Base-by-base conservation (phyloP, 192 early-diverging fungal species). In the Linnemannia hyalina region DNA sequence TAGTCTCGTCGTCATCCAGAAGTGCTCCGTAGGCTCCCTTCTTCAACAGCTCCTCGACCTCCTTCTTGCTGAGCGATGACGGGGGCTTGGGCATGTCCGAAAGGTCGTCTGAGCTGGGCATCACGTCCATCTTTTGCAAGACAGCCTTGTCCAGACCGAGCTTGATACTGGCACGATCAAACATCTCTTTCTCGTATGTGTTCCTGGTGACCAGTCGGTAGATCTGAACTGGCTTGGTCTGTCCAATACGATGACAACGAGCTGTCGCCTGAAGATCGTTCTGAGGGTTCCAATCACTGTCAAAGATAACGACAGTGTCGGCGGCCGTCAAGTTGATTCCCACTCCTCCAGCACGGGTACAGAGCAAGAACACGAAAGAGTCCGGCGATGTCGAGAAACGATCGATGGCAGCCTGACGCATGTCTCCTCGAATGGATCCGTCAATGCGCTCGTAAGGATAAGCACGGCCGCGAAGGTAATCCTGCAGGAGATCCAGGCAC, bases 141-240 rank as follows among this genome's bases (percentile, higher is more conserved):
- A 97, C 91, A 20, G 96, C 96, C 68, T 92, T 91, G 78, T 97
- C 96, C 15, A 97, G 88, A 70, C 96, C 96, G 7, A 97, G 90
- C 76, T 97, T 97, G 92, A 97, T 93, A 75, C 96, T 96, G 11
- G 96, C 96, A 11, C 94, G 90, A 83, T 97, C 96, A 92, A 97
- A 97, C 96, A 97, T 97, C 68, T 97, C 96, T 36, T 95, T 94
- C 83, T 97, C 96, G 81, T 97, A 97, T 0, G 96, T 97, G 80
- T 96, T 96, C 54, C 94, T 89, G 29, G 94, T 96, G 20, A 97
- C 92, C 16, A 97, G 85, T 47, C 96, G 94, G 73, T 92, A 94
- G 47, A 91, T 91, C 78, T 96, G 95, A 6, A 97, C 96, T 3
- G 94, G 91, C 80, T 96, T 96, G 75, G 95, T 97, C 82, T 97